phyloP scores from a whole-genome alignment of 176 grass and related monocot species.

The Oryza rufipogon region DNA sequence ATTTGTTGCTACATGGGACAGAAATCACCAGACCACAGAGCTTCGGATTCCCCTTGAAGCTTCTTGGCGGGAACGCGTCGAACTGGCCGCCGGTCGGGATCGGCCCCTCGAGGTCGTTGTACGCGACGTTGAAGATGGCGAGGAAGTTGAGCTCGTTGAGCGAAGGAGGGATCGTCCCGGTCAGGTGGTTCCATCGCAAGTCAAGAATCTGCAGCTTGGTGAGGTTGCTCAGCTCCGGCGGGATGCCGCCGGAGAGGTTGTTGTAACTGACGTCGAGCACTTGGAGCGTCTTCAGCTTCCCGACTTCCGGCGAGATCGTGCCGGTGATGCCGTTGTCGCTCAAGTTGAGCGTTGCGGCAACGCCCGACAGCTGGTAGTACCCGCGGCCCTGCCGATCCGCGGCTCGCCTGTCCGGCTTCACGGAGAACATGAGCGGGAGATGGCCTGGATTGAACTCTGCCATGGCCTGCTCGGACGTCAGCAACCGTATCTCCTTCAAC shows the following conservation, averaged over 20 bases:
- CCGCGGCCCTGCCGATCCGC: conserved; percentile 2
- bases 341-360: conserved; percentile 43
- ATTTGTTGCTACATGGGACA: neutral
- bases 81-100: conserved; percentile 58
- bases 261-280: conserved; percentile 47
- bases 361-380: conserved; percentile 51
- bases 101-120: conserved; percentile 57
- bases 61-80: conserved; percentile 37
- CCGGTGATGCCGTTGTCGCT: conserved; percentile 38
- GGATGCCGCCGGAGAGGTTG: conserved; percentile 44
- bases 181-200: conserved; percentile 38
- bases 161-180: conserved; percentile 39
- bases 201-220: conserved; percentile 30
- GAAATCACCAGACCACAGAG: conserved; percentile 46
- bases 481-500: conserved; percentile 46
- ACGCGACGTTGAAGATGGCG: conserved; percentile 34
- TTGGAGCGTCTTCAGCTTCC: conserved; percentile 42
- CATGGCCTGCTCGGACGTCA: conserved; percentile 45
- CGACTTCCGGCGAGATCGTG: conserved; percentile 29
- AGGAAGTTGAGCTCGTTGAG: conserved; percentile 48
- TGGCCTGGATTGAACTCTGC: conserved; percentile 8
- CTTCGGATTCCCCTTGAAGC: conserved; percentile 43
- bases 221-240: conserved; percentile 43
- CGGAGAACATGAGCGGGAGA: conserved; percentile 34
- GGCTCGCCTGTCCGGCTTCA: conserved; percentile 28